Conservation (phyloP, 768 basidiomycete genomes). For the Termitomyces sp. region DNA sequence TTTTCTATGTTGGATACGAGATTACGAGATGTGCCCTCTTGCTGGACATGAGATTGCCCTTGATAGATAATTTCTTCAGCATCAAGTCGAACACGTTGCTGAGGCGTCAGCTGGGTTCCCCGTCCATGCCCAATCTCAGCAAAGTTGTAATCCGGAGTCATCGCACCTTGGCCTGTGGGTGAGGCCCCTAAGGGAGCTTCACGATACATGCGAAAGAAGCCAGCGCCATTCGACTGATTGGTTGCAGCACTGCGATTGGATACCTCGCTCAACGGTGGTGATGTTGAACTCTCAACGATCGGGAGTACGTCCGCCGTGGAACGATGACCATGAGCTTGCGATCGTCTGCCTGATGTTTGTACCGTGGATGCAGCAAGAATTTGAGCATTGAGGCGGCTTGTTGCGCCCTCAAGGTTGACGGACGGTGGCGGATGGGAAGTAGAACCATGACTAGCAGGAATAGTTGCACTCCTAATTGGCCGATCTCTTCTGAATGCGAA, state of each 20-base stretch:
- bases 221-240: conserved; percentile 51
- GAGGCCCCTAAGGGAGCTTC: conserved; percentile 30
- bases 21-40: background rate
- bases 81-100: conserved; percentile 2
- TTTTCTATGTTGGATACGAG: background rate
- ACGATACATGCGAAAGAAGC: conserved; percentile 58
- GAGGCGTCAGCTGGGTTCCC: conserved; percentile 27
- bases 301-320: conserved; percentile 48
- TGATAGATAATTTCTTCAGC: conserved; percentile 8
- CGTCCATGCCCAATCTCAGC: conserved; percentile 78
- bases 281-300: conserved; percentile 57
- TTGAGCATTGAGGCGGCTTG: conserved; percentile 33
- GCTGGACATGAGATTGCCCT: conserved; percentile 5
- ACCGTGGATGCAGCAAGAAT: conserved; percentile 27
- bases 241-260: conserved; percentile 52
- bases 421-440: conserved; percentile 21
- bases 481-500: conserved; percentile 33
- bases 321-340: conserved; percentile 25
- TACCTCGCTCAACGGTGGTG: conserved; percentile 61
- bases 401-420: conserved; percentile 28
- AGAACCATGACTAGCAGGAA: conserved; percentile 14
- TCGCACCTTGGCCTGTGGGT: conserved; percentile 42
- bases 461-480: conserved; percentile 23
- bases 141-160: conserved; percentile 71
- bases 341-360: conserved; percentile 30